Base-by-base conservation (phyloP, 2,329 filamentous ascomycete species). In the Talaromyces sp. region DNA sequence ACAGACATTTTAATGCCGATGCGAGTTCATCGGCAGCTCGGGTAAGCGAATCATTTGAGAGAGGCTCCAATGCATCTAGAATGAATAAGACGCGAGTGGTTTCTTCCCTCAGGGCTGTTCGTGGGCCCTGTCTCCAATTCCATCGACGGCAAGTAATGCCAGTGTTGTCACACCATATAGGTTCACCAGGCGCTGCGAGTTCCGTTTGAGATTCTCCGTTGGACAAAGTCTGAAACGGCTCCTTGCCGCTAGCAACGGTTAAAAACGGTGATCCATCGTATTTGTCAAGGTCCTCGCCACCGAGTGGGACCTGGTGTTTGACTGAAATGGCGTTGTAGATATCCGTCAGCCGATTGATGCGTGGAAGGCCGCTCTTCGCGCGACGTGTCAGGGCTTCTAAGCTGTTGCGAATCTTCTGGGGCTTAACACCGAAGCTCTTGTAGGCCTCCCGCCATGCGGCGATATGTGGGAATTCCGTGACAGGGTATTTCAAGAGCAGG, bases 241-340 rank as follows among this genome's bases (percentile, higher is more conserved):
- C 75, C 2, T 69, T 59, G 0, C 75, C 75, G n/a, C 64, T 73
- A 6, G 74, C 68, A 1, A 71, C 65, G 27, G 70, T 63, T 59
- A 77, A 55, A 6, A 68, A 64, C 11, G 75, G 71, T 8, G 70
- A 49, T 3, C 75, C 73, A 8, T 60, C 30, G 61, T 77, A 77
- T 60, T 75, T 75, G 33, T 74, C 72, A 9, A 77, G 60, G 62
- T 78, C 74, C 60, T 77, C 74, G 15, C 74, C 75, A 5, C 75
- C 75, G 0, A 76, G 64, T 8, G 75, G 75, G 33, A 77, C 71
- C 59, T 76, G 73, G 54, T 76, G 68, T 61, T 76, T 77, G 32
- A 77, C 69, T 1, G 71, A 75, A 33, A 77, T 73, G 1, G 70
- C 74, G 57, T 77, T 78, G 63, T 77, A 77, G 10, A 76, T 75